Evolutionary conservation across 192 early-diverging fungal genomes (phyloP).

Genomic region (Spizellomyces sp.): DNA sequence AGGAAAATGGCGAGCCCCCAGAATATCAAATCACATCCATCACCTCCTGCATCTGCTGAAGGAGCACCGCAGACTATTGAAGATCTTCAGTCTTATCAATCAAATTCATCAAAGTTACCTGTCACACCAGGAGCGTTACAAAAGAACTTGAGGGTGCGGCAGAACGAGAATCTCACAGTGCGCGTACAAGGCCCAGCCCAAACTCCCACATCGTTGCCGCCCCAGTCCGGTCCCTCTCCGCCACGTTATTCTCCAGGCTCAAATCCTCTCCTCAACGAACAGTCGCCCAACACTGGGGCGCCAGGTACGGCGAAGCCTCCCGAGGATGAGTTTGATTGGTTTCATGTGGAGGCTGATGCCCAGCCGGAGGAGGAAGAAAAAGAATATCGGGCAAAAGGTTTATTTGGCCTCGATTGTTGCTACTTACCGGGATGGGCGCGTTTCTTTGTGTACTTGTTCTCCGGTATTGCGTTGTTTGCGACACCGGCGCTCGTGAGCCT

Average conservation of each 20-base stretch:
- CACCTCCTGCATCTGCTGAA: background rate
- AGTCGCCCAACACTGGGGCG: background rate
- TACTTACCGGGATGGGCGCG: conserved; percentile 24
- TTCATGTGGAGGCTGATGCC: conserved; percentile 9
- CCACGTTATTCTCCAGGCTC: conserved; percentile 1
- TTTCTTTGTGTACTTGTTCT: conserved; percentile 13
- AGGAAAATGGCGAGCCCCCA: too few species aligned
- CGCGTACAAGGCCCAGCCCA: too few species aligned
- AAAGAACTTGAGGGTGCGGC: too few species aligned
- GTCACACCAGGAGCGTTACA: too few species aligned
- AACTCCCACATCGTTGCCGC: too few species aligned
- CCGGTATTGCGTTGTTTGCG: conserved; percentile 12
- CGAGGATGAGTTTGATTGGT: conserved; percentile 36
- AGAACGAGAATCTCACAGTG: too few species aligned
- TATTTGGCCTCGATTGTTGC: conserved; percentile 26
- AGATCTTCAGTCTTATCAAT: background rate
- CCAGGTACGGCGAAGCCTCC: background rate
- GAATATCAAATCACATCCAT: too few species aligned
- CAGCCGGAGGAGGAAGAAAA: conserved; percentile 16
- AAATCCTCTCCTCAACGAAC: background rate
- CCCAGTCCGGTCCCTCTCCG: background rate
- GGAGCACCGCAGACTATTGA: background rate
- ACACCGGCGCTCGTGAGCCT: conserved; percentile 1
- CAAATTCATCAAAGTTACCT: too few species aligned
- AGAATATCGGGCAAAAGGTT: conserved; percentile 15